Evolutionary conservation across 176 grass and related monocot species (phyloP), one percentile per base, ranked within the genome.

Genomic region (Aegilops tauschii): DNA sequence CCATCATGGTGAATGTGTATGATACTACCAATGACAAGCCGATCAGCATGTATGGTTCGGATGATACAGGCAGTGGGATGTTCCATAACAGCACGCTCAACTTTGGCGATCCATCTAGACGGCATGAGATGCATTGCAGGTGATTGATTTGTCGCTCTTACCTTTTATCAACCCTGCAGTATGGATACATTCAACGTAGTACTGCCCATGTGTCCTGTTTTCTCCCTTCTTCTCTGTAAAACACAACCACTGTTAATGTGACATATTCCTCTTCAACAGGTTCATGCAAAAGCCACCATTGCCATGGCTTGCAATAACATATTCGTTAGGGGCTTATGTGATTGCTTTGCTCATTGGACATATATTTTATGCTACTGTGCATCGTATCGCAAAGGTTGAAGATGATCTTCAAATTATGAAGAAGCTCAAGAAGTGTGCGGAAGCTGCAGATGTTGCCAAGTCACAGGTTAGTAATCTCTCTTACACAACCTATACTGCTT

Each of bases 61-160:
- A 92, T 66, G 72, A 84, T 73, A 93, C 92, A 5, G 83, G 67
- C 54, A 76, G 21, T 37, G 80, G 34, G 56, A 99, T 94, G 63
- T 92, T 18, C 84, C 80, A 89, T 87, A 65, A 69, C 31, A 99
- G 97, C 80, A 76, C 87, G 20, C 97, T 99, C 58, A 94, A 94
- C 80, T 99, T 99, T 61, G 97, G 97, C 5, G 97, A 99, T 67
- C 97, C 97, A 10, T 75, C 87, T 20, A 94, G 92, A 87, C 96
- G 84, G 85, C 97, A 99, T 75, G 94, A 96, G 92, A 99, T 99
- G 97, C 97, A 97, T 75, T 97, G 97, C 97, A 93, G 97, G 97
- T 99, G 84, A 85, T 82, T 89, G 63, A 52, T 78, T 42, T 47
- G 27, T 39, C 50, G 9, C 23, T 35, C 36, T 12, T 39, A 21